Base-by-base conservation (phyloP, 306 rosid genomes). In the Rosa rugosa region DNA sequence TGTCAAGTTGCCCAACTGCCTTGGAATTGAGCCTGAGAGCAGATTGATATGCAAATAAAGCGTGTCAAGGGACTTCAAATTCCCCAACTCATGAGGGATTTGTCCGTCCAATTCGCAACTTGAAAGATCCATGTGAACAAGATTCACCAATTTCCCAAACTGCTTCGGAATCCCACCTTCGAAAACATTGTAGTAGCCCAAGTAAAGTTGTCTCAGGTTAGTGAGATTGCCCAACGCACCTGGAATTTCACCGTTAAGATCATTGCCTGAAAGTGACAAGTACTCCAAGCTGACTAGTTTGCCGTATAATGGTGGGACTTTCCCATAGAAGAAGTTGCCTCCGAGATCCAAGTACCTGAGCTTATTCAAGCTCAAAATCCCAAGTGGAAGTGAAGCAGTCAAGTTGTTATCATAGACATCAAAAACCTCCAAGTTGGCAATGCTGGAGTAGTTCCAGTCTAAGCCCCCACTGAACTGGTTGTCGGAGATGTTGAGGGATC, bases 391-490 rank as follows among this genome's bases (percentile, higher is more conserved):
- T 23, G 69, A 36, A 72, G 86, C 85, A 53, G 88, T 87, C 89
- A 91, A 94, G 88, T 90, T 90, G 67, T 94, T 94, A 86, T 93
- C 72, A 20, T 91, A 94, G 56, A 84, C 94, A 83, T 94, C 98
- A 11, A 91, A 45, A 44, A 94, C 94, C 77, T 90, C 88, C 76
- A 94, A 79, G 78, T 86, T 75, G 2, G 84, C 74, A 79, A 87
- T 46, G 80, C 83, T 77, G 10, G 90, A 83, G 86, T 77, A 91
- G 87, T 75, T 83, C 98, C 92, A 91, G 23, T 91, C 79, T 77
- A 94, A 53, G 66, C 80, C 72, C 17, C 97, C 97, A 68, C 71
- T 83, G 80, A 91, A 86, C 81, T 72, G 89, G 87, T 94, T 94
- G 82, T 79, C 83, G 23, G 98, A 94, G 77, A 94, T 87, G 87